Percentiles rank a stretch among this genome's conserved stretches.
Conservation (phyloP, 2,329 filamentous ascomycete genomes). For the Beauveria pseudobassiana region DNA sequence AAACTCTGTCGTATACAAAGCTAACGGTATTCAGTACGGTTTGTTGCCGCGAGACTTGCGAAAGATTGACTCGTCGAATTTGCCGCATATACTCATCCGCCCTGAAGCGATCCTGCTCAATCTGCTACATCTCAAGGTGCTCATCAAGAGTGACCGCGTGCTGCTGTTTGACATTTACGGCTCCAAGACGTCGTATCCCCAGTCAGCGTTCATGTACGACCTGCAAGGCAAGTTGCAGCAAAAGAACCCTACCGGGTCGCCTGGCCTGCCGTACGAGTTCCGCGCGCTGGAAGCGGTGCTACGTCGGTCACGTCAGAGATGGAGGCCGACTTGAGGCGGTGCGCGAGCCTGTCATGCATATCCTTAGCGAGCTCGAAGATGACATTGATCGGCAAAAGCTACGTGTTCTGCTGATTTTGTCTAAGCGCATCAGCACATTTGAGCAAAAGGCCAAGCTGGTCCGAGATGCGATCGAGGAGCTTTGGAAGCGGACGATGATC, state of each 20-base stretch:
- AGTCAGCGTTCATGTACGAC: constrained; percentile 97
- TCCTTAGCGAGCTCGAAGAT: constrained; percentile 85
- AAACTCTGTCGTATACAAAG: not conserved
- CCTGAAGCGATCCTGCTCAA: constrained; percentile 92
- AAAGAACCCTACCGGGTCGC: constrained; percentile 53
- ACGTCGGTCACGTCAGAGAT: constrained; percentile 88
- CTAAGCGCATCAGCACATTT: constrained; percentile 92
- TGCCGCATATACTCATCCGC: constrained; percentile 91
- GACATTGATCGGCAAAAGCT: constrained; percentile 95
- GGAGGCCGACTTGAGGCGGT: constrained; percentile 89
- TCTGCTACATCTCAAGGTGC: constrained; percentile 86
- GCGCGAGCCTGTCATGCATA: constrained; percentile 81
- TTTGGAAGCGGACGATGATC: constrained; percentile 95
- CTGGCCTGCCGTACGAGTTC: constrained; percentile 84
- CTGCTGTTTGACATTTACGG: constrained; percentile 95
- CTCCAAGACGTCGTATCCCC: constrained; percentile 87
- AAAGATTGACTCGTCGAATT: constrained; percentile 93
- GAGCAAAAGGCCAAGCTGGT: constrained; percentile 95
- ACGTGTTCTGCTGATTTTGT: constrained; percentile 82
- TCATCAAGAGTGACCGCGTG: constrained; percentile 92
- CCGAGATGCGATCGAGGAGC: constrained; percentile 86
- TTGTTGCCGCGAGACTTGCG: constrained; percentile 88
- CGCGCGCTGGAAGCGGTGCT: constrained; percentile 85
- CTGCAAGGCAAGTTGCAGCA: constrained; percentile 87
- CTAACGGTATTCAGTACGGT: constrained; percentile 56